phyloP scores from a whole-genome alignment of 192 early-diverging fungal genomes.

The Backusella australiensis region DNA sequence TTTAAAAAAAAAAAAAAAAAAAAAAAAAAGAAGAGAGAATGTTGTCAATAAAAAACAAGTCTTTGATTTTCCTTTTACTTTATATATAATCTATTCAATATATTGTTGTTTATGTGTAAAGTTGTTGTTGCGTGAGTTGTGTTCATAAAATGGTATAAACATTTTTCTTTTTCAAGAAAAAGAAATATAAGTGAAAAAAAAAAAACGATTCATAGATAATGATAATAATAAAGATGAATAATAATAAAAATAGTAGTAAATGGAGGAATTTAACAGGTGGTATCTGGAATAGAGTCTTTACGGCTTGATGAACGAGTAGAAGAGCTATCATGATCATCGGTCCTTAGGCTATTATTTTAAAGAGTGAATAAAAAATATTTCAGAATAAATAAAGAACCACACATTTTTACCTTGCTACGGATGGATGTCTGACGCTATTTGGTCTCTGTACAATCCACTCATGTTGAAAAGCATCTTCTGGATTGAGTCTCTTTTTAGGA shows the following conservation, averaged over 20 bases:
- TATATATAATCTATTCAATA: background rate
- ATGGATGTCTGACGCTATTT: background rate
- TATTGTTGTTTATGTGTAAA: background rate
- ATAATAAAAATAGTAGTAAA: background rate
- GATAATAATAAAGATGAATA: background rate
- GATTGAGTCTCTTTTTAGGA: constrained; percentile 83
- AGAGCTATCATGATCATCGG: background rate
- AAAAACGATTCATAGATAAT: background rate
- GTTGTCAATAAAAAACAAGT: background rate
- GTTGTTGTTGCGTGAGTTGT: background rate
- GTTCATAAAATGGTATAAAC: background rate
- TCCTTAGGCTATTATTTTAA: background rate
- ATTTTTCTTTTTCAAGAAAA: background rate
- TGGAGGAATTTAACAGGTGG: background rate
- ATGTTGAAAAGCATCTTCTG: constrained; percentile 82
- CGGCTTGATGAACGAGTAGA: constrained; percentile 6
- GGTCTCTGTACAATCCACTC: constrained; percentile 60
- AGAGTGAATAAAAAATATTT: background rate
- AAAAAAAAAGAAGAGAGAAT: background rate
- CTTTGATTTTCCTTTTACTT: background rate
- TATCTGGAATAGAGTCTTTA: constrained; percentile 1
- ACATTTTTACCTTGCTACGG: background rate
- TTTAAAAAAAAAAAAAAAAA: background rate
- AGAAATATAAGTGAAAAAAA: background rate
- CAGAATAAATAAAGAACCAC: background rate